Conservation (phyloP, 176 grass and related monocot species). For the Poa pratensis region DNA sequence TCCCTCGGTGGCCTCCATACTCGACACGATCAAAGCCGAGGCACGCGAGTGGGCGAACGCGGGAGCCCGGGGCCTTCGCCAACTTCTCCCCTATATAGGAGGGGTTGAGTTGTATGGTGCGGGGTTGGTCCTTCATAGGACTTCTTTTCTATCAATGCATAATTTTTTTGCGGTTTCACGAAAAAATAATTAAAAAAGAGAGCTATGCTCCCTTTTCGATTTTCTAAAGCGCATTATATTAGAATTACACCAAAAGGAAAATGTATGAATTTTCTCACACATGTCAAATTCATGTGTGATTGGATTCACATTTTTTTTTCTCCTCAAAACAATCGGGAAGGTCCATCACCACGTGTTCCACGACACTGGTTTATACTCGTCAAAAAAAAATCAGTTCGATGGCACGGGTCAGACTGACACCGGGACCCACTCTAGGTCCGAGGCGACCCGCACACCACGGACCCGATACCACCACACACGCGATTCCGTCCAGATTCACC, state of each 20-base stretch:
- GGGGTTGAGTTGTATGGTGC: too few species aligned
- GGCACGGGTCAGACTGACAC: neutral
- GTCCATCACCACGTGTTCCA: conserved; percentile 29
- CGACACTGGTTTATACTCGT: neutral
- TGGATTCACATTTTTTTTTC: neutral
- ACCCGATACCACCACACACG: neutral
- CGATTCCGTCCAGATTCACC: conserved; percentile 20
- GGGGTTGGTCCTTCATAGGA: too few species aligned
- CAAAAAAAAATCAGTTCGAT: too few species aligned
- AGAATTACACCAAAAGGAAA: neutral
- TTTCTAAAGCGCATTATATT: too few species aligned
- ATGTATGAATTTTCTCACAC: neutral
- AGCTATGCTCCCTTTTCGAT: neutral
- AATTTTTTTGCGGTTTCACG: too few species aligned
- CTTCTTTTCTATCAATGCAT: too few species aligned
- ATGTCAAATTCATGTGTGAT: neutral
- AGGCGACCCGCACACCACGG: conserved; percentile 4
- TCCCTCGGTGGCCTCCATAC: too few species aligned
- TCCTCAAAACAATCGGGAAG: neutral
- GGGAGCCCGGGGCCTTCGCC: too few species aligned
- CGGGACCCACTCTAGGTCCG: conserved; percentile 1
- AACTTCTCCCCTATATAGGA: too few species aligned
- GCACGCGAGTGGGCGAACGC: too few species aligned
- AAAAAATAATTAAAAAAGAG: neutral
- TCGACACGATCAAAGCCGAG: too few species aligned